phyloP scores from a whole-genome alignment of 305 asterid species.

The Fraxinus sp. region DNA sequence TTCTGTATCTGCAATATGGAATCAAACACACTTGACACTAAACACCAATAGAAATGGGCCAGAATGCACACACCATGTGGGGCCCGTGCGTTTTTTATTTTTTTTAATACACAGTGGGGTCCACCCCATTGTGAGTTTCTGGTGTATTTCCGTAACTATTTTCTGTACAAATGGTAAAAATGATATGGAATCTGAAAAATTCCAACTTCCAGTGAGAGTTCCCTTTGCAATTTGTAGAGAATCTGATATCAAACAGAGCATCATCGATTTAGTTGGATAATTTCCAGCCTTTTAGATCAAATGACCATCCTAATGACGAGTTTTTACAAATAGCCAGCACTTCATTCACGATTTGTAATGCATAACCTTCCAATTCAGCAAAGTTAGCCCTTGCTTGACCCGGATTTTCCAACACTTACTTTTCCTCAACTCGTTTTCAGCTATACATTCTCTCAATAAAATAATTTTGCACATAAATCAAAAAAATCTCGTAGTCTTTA shows the following conservation, averaged over 20 bases:
- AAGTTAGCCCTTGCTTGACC: background rate
- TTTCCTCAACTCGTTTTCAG: background rate
- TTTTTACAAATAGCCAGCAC: background rate
- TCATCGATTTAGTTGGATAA: background rate
- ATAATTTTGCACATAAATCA: background rate
- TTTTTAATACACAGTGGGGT: no score
- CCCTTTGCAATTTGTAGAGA: background rate
- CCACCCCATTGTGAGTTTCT: no score
- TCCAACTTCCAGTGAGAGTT: background rate
- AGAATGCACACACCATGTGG: no score
- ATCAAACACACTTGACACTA: no score
- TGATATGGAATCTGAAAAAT: background rate
- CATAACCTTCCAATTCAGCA: background rate
- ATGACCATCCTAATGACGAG: background rate
- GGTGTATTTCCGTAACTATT: no score
- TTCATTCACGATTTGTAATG: background rate
- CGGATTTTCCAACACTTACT: background rate
- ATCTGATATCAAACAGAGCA: background rate
- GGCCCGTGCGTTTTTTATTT: no score
- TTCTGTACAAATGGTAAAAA: no score
- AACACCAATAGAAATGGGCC: no score
- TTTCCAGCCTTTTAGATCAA: background rate
- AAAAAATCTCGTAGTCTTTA: background rate
- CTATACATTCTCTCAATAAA: background rate
- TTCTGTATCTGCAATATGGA: background rate